phyloP scores from a whole-genome alignment of 495 filamentous ascomycete species.

The Aspergillus asperescens region DNA sequence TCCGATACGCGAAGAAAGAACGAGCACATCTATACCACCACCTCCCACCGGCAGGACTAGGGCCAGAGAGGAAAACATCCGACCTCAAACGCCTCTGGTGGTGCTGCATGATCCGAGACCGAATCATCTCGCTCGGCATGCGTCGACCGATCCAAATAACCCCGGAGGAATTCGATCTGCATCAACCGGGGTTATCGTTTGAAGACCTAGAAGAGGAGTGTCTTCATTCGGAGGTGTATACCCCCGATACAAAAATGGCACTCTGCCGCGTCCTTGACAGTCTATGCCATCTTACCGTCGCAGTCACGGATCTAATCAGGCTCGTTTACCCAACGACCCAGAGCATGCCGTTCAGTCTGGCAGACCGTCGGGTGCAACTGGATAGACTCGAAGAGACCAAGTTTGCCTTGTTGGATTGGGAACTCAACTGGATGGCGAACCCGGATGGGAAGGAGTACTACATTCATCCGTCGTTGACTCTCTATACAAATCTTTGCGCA shows the following conservation, averaged over 20 bases:
- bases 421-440: conserved; percentile 14
- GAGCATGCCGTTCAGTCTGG: neutral
- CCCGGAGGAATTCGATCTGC: conserved; percentile 14
- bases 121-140: conserved; percentile 15
- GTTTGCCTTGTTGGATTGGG: conserved; percentile 12
- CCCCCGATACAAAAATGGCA: conserved; percentile 8
- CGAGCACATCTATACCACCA: conserved; percentile 10
- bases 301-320: conserved; percentile 9
- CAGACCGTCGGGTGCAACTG: neutral
- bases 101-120: conserved; percentile 18
- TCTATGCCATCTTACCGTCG: conserved; percentile 13
- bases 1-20: conserved; percentile 14
- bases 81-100: conserved; percentile 18
- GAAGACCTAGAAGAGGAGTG: conserved; percentile 12
- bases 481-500: conserved; percentile 13
- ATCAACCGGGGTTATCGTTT: conserved; percentile 9
- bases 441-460: conserved; percentile 14
- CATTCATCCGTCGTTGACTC: conserved; percentile 14
- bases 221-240: conserved; percentile 14
- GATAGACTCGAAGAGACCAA: conserved; percentile 12
- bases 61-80: neutral
- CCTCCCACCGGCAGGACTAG: neutral
- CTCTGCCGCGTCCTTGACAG: conserved; percentile 11
- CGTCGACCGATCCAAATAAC: conserved; percentile 17
- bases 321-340: conserved; percentile 12